These are phyloP conservation scores for Hanseniaspora nectarophila DNA, from an alignment of 805 yeast species.

Conservation along the genomic window DNA sequence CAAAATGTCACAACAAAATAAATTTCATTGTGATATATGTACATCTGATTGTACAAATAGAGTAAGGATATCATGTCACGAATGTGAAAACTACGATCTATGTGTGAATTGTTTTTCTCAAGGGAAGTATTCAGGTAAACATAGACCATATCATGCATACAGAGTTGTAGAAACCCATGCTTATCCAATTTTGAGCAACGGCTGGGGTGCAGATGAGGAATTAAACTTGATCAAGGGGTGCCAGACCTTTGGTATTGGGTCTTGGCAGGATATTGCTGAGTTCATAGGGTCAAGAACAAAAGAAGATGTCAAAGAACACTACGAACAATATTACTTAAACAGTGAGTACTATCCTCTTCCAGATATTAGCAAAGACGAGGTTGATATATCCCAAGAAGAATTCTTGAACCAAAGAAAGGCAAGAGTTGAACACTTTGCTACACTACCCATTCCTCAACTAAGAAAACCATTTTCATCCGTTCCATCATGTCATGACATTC, in stretches of 20 bases:
- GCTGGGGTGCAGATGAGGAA: constrained; percentile 99
- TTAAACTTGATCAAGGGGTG: constrained; percentile 77
- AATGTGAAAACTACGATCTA: constrained; percentile 85
- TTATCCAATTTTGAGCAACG: constrained; percentile 76
- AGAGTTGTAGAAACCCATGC: constrained; percentile 86
- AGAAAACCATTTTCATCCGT: constrained; percentile 83
- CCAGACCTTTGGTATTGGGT: constrained; percentile 83
- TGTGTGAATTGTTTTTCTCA: constrained; percentile 94
- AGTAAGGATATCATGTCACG: constrained; percentile 83
- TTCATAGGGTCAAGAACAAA: constrained; percentile 85
- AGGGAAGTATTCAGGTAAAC: constrained; percentile 69
- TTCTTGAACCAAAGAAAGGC: constrained; percentile 56
- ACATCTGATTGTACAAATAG: constrained; percentile 91
- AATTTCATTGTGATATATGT: constrained; percentile 89
- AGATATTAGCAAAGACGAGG: constrained; percentile 50
- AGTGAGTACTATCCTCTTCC: constrained; percentile 78
- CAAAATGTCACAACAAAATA: constrained; percentile 27
- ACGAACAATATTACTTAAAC: constrained; percentile 56
- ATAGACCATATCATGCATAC: constrained; percentile 90
- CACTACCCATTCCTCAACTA: constrained; percentile 71
- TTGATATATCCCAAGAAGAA: constrained; percentile 45
- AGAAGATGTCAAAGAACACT: constrained; percentile 84
- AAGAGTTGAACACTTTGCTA: constrained; percentile 61
- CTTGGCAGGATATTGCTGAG: constrained; percentile 97
- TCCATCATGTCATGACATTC: constrained; percentile 93